Evolutionary conservation across 768 basidiomycete genomes (phyloP), one percentile per base, ranked within the genome.

Genomic region (Pisolithus marmoratus): DNA sequence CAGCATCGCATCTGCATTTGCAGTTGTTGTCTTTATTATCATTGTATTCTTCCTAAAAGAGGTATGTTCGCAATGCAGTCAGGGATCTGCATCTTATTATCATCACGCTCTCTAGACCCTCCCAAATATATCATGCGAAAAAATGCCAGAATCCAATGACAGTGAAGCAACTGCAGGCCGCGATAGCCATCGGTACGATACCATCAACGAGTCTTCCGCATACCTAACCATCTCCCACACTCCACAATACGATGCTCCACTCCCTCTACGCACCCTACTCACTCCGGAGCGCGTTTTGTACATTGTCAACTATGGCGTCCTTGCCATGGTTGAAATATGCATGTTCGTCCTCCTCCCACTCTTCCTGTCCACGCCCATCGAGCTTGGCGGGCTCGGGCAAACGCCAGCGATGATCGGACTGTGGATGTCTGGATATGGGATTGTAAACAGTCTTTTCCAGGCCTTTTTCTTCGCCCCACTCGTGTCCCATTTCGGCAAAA

Each of bases 1-100:
- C 57, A 74, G 78, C 5, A 76, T 82, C 8, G 82, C 82, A 1
- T 75, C 77, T 0, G 74, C 79, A 54, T 70, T 80, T 2, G 64
- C 67, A 7, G 8, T 79, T 17, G 77, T 75, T 2, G 78, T 74
- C 71, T 51, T 78, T 8, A 59, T 81, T 8, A 73, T 77, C 0
- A 60, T 57, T 1, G 22, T 31, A 19, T 51, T 73, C 29, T 55
- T 80, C 17, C 67, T 87, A 14, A 75, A 81, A 53, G 86, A 87
- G 69, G 77, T 75, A 24, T 1, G 31, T n/a, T 12, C 26, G 6
- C 31, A 26, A 7, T 15, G 6, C 34, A 51, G 23, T 15, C 38
- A 17, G 6, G 19, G 20, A 12, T 15, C 22, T 5, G 19, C n/a
- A 8, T 41, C 8, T 22, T 20, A 22, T 40, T 11, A 20, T 19